These are phyloP conservation scores for Eragrostis tef DNA, from an alignment of 202 grass and related monocot genomes.

Conservation along the genomic window DNA sequence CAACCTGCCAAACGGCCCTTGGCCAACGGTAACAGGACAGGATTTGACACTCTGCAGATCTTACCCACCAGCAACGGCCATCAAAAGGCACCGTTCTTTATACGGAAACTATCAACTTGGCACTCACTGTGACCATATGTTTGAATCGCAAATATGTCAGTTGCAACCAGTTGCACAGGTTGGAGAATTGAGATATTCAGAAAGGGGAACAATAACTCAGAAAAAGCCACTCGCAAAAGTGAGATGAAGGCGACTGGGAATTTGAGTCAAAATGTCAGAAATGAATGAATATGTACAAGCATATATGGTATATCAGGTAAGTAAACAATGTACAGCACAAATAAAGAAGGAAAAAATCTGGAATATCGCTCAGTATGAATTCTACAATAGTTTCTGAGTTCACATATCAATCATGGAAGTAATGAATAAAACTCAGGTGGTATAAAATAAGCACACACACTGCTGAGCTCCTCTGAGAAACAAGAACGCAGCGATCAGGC, in stretches of 20 bases:
- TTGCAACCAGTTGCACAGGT: background rate
- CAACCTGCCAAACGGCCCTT: constrained; percentile 35
- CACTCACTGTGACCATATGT: background rate
- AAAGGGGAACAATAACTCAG: background rate
- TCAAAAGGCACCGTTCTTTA: background rate
- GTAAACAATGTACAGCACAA: constrained; percentile 38
- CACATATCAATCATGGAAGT: constrained; percentile 59
- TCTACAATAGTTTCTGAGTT: constrained; percentile 59
- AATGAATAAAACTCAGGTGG: constrained; percentile 57
- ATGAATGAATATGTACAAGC: background rate
- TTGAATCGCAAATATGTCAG: background rate
- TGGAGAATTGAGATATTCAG: background rate
- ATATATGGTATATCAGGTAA: constrained; percentile 9
- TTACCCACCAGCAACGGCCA: constrained; percentile 26
- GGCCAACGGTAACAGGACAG: background rate
- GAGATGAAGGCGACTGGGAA: constrained; percentile 1
- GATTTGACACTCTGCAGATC: background rate
- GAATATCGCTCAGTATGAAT: constrained; percentile 32
- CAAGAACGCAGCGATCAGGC: constrained; percentile 47
- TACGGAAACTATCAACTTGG: background rate
- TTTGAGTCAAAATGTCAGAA: background rate
- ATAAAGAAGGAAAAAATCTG: constrained; percentile 15
- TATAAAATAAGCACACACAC: constrained; percentile 51
- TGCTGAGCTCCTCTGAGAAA: constrained; percentile 54
- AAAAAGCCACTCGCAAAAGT: background rate